phyloP scores from a whole-genome alignment of 306 rosid species.

The Castanea mollissima region DNA sequence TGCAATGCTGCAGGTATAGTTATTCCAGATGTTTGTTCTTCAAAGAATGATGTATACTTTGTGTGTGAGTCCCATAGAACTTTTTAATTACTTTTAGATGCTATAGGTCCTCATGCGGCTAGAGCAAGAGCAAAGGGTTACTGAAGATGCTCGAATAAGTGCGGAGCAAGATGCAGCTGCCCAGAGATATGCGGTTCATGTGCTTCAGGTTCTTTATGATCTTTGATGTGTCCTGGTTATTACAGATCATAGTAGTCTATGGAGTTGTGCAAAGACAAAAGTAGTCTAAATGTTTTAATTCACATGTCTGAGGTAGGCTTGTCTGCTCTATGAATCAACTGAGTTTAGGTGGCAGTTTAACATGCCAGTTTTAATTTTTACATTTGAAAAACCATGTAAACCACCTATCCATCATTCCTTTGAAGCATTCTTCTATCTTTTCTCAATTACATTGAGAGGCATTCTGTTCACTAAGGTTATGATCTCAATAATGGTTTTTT shows the following conservation, averaged over 20 bases:
- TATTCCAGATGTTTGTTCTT: conserved; percentile 34
- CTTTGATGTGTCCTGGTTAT: conserved; percentile 19
- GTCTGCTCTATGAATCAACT: too few species aligned
- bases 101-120: conserved; percentile 63
- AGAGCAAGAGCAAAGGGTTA: conserved; percentile 80
- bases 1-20: conserved; percentile 82
- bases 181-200: conserved; percentile 64
- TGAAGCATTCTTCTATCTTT: too few species aligned
- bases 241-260: background rate
- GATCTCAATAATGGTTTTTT: background rate
- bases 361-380: too few species aligned
- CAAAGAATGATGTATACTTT: conserved; percentile 18
- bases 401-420: too few species aligned
- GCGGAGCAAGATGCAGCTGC: conserved; percentile 80
- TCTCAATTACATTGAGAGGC: conserved; percentile 1
- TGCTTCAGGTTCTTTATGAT: conserved; percentile 63
- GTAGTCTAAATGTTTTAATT: too few species aligned
- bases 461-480: background rate
- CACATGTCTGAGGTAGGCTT: too few species aligned
- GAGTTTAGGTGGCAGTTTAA: too few species aligned
- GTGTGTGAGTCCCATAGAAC: conserved; percentile 3
- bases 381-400: too few species aligned
- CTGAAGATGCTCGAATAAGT: conserved; percentile 82
- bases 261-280: too few species aligned
- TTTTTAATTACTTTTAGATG: conserved; percentile 27